A percentile compares a stretch with the other conserved stretches of the same genome.
phyloP scores from a whole-genome alignment of 2,329 filamentous ascomycete genomes.

The Fusarium brachygibbosum region DNA sequence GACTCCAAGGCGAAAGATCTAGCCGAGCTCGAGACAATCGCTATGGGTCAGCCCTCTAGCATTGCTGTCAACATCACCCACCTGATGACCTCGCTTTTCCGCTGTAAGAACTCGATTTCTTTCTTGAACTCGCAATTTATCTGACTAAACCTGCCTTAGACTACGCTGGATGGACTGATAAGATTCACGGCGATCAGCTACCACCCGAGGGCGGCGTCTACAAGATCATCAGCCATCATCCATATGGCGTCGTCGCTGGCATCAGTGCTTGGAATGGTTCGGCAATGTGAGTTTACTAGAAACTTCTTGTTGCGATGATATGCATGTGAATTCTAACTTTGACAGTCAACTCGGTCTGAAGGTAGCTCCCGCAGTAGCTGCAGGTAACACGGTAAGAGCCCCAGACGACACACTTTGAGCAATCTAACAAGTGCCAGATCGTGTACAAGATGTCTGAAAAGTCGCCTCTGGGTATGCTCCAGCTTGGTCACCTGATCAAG shows the following conservation, averaged over 20 bases:
- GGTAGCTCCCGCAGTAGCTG: not conserved
- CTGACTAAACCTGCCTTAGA: not conserved
- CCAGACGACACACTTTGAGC: rapidly evolving
- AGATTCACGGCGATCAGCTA: not conserved
- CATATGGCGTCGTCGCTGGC: conserved; percentile 1
- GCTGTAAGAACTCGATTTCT: not conserved
- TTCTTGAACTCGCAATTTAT: not conserved
- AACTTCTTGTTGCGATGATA: rapidly evolving
- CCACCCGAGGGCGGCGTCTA: not conserved
- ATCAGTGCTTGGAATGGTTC: conserved; percentile 4
- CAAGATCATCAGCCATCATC: conserved; percentile 14
- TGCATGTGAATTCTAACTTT: not conserved
- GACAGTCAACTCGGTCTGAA: not conserved
- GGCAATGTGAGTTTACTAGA: not conserved
- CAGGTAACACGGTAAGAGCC: not conserved
- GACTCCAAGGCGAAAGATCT: conserved; percentile 2
- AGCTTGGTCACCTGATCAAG: not conserved
- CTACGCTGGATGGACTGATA: conserved; percentile 10
- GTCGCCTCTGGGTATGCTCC: conserved; percentile 1
- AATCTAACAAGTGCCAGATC: not conserved
- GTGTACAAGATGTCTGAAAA: conserved; percentile 10
- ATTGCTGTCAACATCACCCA: not conserved
- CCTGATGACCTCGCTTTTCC: not conserved
- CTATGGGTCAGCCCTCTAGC: conserved; percentile 4
- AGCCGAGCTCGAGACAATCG: conserved; percentile 1